phyloP scores from a whole-genome alignment of 2,329 filamentous ascomycete species.

The Colletotrichum sp. region DNA sequence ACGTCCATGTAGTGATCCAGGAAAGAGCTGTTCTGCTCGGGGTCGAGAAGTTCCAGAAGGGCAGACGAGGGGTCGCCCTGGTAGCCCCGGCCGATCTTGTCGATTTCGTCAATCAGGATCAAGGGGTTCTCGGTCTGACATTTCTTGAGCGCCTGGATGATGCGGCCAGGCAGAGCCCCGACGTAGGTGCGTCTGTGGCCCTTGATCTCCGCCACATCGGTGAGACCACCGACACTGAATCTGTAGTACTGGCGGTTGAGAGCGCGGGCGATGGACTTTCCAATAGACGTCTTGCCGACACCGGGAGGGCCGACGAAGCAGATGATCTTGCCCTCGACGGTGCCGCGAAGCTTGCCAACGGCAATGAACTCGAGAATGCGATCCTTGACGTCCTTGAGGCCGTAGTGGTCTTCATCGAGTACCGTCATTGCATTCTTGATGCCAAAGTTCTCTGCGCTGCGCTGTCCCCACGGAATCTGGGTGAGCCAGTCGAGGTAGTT shows the following conservation, averaged over 20 bases:
- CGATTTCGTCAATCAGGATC: constrained; percentile 95
- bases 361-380: constrained; percentile 98
- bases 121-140: constrained; percentile 98
- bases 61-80: constrained; percentile 97
- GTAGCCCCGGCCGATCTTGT: constrained; percentile 96
- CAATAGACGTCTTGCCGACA: constrained; percentile 98
- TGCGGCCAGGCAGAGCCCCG: constrained; percentile 90
- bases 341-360: constrained; percentile 94
- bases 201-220: constrained; percentile 98
- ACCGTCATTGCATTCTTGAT: constrained; percentile 91
- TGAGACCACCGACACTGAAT: constrained; percentile 96
- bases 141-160: constrained; percentile 98
- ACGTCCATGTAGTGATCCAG: constrained; percentile 99
- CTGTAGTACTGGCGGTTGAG: constrained; percentile 97
- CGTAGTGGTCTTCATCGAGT: constrained; percentile 95
- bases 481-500: constrained; percentile 99
- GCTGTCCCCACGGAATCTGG: constrained; percentile 95
- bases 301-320: constrained; percentile 97
- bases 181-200: constrained; percentile 96
- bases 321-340: constrained; percentile 96
- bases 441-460: constrained; percentile 95
- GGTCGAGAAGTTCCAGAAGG: constrained; percentile 89
- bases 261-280: constrained; percentile 95
- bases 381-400: constrained; percentile 97
- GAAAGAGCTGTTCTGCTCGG: constrained; percentile 97